These are phyloP conservation scores for Volvox africanus DNA, from an alignment of 139 green algal genomes.

Conservation along the genomic window DNA sequence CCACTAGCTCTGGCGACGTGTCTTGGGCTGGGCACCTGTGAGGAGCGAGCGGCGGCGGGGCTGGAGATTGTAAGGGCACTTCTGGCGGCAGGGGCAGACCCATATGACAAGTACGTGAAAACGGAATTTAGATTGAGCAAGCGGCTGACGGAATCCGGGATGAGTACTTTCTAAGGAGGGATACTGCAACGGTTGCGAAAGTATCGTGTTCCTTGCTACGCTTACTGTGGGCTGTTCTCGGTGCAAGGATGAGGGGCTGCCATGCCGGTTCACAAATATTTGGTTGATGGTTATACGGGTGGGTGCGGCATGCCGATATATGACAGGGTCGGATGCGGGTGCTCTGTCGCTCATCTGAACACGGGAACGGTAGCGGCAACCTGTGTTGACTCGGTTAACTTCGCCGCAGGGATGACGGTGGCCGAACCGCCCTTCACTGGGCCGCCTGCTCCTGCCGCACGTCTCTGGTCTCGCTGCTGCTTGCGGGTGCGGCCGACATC, in stretches of 20 bases:
- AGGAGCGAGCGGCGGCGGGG: constrained; percentile 26
- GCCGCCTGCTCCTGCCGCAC: constrained; percentile 69
- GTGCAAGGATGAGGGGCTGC: too few relatives aligned
- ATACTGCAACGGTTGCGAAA: too few relatives aligned
- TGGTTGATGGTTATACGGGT: too few relatives aligned
- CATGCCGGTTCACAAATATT: too few relatives aligned
- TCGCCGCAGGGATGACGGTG: constrained; percentile 79
- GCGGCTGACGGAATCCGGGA: too few relatives aligned
- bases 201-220: too few relatives aligned
- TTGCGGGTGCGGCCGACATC: constrained; percentile 33
- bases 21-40: constrained; percentile 47
- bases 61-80: constrained; percentile 64
- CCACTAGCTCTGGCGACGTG: constrained; percentile 77
- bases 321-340: too few relatives aligned
- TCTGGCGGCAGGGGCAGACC: constrained; percentile 56
- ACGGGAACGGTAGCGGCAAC: too few relatives aligned
- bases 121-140: background rate
- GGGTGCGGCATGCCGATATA: too few relatives aligned
- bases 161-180: too few relatives aligned
- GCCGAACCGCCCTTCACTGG: constrained; percentile 85
- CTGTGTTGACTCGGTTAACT: background rate
- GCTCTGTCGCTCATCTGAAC: too few relatives aligned
- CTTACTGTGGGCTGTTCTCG: too few relatives aligned
- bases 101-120: constrained; percentile 46
- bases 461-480: constrained; percentile 49